Evolutionary conservation across 306 rosid species (phyloP).

Genomic region (Ormosia semicastrata): DNA sequence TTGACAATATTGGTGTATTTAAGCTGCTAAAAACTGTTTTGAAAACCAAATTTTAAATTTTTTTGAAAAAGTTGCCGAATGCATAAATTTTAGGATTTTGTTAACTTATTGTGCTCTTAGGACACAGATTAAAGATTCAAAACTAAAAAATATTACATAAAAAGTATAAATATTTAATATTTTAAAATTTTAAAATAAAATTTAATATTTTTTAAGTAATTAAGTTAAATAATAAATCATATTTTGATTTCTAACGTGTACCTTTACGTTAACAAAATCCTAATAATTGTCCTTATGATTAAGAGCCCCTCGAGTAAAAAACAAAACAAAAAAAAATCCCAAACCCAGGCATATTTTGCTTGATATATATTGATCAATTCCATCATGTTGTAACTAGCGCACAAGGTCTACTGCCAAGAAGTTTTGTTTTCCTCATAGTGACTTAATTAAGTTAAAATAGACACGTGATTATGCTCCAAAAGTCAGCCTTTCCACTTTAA

Average conservation of each 20-base stretch:
- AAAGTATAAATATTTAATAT: too few species aligned
- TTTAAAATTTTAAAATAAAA: too few species aligned
- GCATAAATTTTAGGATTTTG: not conserved
- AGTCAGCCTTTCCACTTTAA: not conserved
- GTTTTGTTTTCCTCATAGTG: not conserved
- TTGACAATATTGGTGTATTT: not conserved
- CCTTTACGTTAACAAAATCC: too few species aligned
- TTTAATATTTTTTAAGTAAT: too few species aligned
- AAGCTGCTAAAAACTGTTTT: not conserved
- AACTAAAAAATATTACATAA: too few species aligned
- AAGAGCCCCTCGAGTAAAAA: too few species aligned
- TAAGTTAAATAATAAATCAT: too few species aligned
- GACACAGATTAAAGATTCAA: too few species aligned
- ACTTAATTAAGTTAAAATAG: not conserved
- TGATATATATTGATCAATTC: not conserved
- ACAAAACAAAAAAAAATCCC: too few species aligned
- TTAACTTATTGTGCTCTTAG: too few species aligned
- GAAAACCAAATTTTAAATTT: not conserved
- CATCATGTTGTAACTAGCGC: not conserved
- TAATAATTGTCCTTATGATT: not conserved
- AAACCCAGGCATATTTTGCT: not conserved
- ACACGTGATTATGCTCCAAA: slow-evolving; percentile 4
- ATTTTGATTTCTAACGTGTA: too few species aligned
- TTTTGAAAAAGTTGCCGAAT: not conserved
- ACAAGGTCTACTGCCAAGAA: not conserved